Percentiles rank a stretch among this genome's conserved stretches.
Evolutionary conservation across 257 asterid species (phyloP).

Genomic region (Henckelia pumila): DNA sequence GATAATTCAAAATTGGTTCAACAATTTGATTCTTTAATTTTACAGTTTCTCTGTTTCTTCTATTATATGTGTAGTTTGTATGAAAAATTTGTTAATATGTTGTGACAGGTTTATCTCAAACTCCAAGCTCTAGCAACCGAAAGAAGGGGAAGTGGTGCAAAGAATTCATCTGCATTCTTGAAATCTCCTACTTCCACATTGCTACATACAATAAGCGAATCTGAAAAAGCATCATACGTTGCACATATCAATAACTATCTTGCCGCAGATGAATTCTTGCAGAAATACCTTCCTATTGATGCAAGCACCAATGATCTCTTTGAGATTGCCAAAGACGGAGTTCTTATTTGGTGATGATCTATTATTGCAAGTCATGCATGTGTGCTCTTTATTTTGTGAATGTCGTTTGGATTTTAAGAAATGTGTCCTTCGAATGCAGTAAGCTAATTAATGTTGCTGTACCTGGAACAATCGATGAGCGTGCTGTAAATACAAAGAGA

Average conservation of each 20-base stretch:
- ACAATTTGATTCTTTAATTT: background rate
- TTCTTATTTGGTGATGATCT: constrained; percentile 78
- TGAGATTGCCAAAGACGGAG: constrained; percentile 95
- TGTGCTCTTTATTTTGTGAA: constrained; percentile 13
- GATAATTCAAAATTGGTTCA: too few relatives aligned
- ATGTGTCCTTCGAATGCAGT: constrained; percentile 45
- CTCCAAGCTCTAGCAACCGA: constrained; percentile 80
- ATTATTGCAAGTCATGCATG: constrained; percentile 13
- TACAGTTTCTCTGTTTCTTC: background rate
- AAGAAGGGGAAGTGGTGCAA: constrained; percentile 71
- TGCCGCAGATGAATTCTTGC: constrained; percentile 70
- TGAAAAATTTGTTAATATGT: constrained; percentile 22
- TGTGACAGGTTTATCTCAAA: constrained; percentile 73
- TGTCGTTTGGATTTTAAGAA: constrained; percentile 1
- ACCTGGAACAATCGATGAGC: constrained; percentile 96
- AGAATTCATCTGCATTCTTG: constrained; percentile 83
- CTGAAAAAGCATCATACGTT: constrained; percentile 93
- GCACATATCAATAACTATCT: constrained; percentile 94
- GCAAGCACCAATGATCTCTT: constrained; percentile 86
- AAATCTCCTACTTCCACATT: constrained; percentile 94
- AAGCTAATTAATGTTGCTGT: constrained; percentile 97
- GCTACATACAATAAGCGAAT: constrained; percentile 94
- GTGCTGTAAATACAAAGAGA: constrained; percentile 89
- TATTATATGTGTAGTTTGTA: background rate
- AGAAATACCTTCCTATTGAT: constrained; percentile 76